phyloP scores from a whole-genome alignment of 768 basidiomycete species.

The Tulasnella calospora region DNA sequence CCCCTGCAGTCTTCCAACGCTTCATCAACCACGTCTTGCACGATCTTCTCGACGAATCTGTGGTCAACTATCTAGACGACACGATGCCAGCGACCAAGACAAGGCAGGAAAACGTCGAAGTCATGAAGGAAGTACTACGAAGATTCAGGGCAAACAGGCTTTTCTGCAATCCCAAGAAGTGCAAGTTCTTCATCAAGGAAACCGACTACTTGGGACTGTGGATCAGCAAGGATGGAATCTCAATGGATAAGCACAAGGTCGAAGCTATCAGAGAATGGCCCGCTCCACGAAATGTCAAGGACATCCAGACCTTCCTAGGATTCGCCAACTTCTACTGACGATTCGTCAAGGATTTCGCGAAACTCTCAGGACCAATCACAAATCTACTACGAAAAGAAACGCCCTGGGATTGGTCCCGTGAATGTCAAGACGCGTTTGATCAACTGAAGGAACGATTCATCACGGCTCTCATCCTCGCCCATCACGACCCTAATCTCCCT shows the following conservation, averaged over 20 bases:
- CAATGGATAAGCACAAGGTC: background rate
- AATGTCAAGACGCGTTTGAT: too few species aligned
- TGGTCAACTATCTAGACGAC: conserved; percentile 30
- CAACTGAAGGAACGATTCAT: too few species aligned
- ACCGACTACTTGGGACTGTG: conserved; percentile 23
- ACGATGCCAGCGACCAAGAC: conserved; percentile 22
- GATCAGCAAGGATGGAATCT: background rate
- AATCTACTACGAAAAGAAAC: too few species aligned
- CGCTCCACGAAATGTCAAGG: background rate
- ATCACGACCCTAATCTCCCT: background rate
- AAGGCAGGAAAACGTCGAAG: conserved; percentile 21
- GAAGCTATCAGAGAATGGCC: conserved; percentile 5
- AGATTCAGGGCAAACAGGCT: background rate
- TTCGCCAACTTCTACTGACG: conserved; percentile 13
- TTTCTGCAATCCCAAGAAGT: conserved; percentile 8
- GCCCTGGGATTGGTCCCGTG: background rate
- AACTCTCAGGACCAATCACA: too few species aligned
- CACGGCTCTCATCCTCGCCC: background rate
- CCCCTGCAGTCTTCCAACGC: conserved; percentile 19
- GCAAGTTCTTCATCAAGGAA: background rate
- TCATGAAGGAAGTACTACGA: conserved; percentile 24
- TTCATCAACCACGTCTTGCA: conserved; percentile 30
- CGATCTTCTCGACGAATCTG: conserved; percentile 28
- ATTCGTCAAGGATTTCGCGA: background rate
- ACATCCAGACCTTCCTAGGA: conserved; percentile 8